Percentiles rank a stretch among this genome's conserved stretches.
Evolutionary conservation across 1,284 basidiomycete genomes (phyloP).

Genomic region (Heterobasidion irregulare): DNA sequence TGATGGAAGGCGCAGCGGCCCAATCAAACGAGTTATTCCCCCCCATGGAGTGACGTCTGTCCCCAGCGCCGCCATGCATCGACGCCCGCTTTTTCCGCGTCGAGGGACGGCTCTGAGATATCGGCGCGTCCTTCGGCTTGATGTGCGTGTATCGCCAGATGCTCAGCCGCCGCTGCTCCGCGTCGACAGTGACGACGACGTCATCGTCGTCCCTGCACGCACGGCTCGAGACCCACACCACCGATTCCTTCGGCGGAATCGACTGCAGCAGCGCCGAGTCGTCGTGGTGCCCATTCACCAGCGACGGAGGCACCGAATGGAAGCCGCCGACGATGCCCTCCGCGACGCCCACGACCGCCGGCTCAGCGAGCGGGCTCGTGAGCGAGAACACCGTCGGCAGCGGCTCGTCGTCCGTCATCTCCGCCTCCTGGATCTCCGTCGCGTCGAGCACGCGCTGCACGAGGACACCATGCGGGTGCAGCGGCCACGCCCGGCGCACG

Average conservation of each 20-base stretch:
- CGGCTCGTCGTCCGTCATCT: conserved; percentile 48
- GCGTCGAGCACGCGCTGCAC: conserved; percentile 71
- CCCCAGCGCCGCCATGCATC: conserved; percentile 7
- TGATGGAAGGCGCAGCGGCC: conserved; percentile 6
- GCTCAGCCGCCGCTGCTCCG: conserved; percentile 39
- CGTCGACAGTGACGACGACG: conserved; percentile 49
- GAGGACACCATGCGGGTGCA: conserved; percentile 67
- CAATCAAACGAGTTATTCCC: conserved; percentile 9
- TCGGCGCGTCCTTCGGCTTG: conserved; percentile 43
- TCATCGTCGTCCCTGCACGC: conserved; percentile 36
- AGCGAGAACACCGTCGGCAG: conserved; percentile 76
- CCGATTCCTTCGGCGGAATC: conserved; percentile 50
- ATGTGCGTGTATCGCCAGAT: conserved; percentile 69
- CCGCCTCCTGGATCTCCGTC: conserved; percentile 58
- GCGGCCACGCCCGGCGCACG: conserved; percentile 71
- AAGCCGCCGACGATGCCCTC: conserved; percentile 43
- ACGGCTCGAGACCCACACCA: conserved; percentile 50
- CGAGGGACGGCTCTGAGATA: conserved; percentile 16
- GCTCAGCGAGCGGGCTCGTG: conserved; percentile 69
- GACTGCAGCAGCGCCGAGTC: conserved; percentile 33
- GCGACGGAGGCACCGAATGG: conserved; percentile 25
- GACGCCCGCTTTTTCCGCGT: conserved; percentile 12
- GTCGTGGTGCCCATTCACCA: conserved; percentile 44
- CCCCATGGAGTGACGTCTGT: conserved; percentile 5
- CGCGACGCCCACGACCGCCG: conserved; percentile 59